A percentile compares a stretch with the other conserved stretches of the same genome.
Conservation (phyloP, 2,329 filamentous ascomycete genomes). For the Aspergillus felis region DNA sequence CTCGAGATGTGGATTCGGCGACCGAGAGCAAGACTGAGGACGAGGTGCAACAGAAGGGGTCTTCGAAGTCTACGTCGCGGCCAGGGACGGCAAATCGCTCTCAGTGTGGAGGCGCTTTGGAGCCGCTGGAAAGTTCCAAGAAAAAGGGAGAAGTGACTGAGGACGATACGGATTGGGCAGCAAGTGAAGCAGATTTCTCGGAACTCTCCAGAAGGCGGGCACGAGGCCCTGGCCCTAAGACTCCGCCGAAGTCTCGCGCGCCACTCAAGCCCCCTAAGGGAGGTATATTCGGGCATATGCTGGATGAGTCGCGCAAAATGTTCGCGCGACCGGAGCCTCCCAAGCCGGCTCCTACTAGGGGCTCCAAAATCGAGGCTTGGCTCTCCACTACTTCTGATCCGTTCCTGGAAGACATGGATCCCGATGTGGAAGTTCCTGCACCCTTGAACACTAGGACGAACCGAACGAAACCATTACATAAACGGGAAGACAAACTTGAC, state of each 20-base stretch:
- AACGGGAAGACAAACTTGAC: conserved; percentile 20
- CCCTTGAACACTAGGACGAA: conserved; percentile 40
- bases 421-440: conserved; percentile 36
- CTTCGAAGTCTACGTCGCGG: conserved; percentile 17
- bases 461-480: conserved; percentile 27
- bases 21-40: conserved; percentile 19
- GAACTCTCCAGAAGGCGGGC: conserved; percentile 35
- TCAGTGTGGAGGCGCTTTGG: conserved; percentile 19
- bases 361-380: conserved; percentile 60
- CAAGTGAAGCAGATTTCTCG: conserved; percentile 39
- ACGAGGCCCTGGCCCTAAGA: conserved; percentile 20
- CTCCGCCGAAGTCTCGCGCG: conserved; percentile 14
- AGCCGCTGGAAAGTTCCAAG: conserved; percentile 19
- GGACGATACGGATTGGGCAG: conserved; percentile 32
- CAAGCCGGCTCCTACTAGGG: conserved; percentile 38
- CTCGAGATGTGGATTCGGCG: conserved; percentile 18
- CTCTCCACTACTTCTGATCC: conserved; percentile 55
- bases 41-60: conserved; percentile 12
- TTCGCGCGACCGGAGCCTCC: conserved; percentile 41
- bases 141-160: conserved; percentile 26
- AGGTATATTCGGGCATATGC: conserved; percentile 42
- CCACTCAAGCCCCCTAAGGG: conserved; percentile 35
- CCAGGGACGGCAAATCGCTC: conserved; percentile 21
- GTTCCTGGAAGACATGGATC: conserved; percentile 43
- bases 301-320: conserved; percentile 43